Percentiles rank a stretch among this genome's conserved stretches.
Conservation (phyloP, 345 rosid genomes). For the Leavenworthia alabamica region DNA sequence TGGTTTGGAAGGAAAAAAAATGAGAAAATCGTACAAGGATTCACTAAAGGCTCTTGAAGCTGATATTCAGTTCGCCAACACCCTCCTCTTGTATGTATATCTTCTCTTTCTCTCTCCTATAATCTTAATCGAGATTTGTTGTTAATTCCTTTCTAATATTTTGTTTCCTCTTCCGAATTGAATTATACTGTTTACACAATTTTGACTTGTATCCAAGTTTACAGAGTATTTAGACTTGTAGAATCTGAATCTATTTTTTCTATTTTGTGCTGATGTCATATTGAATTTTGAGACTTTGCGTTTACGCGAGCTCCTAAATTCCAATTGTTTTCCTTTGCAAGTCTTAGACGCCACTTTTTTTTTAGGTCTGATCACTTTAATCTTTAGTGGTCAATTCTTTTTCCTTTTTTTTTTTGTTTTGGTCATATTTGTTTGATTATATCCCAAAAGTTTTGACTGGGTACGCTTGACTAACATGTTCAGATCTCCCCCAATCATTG, state of each 20-base stretch:
- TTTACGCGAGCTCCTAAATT: constrained; percentile 20
- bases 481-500: not conserved
- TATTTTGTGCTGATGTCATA: constrained; percentile 18
- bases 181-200: not conserved
- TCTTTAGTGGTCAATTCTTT: not conserved
- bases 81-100: constrained; percentile 82
- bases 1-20: constrained; percentile 18
- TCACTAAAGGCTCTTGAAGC: constrained; percentile 97
- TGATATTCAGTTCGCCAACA: constrained; percentile 95
- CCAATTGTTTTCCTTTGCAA: not conserved
- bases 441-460: constrained; percentile 1
- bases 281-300: constrained; percentile 21
- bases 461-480: not conserved
- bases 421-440: not conserved
- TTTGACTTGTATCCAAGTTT: not conserved
- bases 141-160: not conserved
- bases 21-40: constrained; percentile 94
- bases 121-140: not conserved
- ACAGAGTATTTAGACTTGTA: not conserved
- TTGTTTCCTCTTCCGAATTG: not conserved
- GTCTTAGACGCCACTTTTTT: constrained; percentile 1
- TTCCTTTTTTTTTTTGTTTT: not conserved
- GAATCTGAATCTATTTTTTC: constrained; percentile 22
- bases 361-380: not conserved
- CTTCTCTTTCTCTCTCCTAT: not conserved